Base-by-base conservation (phyloP, 768 basidiomycete species). In the Leccinum olivaceopallidum region DNA sequence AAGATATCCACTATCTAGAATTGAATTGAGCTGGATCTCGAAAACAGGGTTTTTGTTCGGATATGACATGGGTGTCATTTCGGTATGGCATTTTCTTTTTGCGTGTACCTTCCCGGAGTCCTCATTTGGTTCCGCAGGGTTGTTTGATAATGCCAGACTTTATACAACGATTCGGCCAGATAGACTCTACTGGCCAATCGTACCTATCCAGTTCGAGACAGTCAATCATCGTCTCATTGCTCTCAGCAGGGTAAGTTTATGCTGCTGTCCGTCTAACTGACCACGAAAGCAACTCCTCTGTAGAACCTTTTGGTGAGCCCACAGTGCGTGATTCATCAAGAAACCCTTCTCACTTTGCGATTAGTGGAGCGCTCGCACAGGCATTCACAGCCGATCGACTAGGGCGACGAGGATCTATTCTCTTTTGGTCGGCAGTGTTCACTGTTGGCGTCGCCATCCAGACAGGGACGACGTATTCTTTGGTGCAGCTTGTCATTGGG, bases 61-160 rank as follows among this genome's bases (percentile, higher is more conserved):
- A 62, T 90, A 89, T 71, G 88, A 90, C 63, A 88, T 90, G 69
- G 87, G 89, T 71, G 85, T 90, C 57, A 89, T 89, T 61, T 89
- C 88, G 58, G 86, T 88, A 61, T 56, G 80, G 70, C 5, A 5
- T 16, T 51, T 37, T 18, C 20, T 4, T 58, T 39, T 53, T 34
- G 13, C n/a, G 16, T 56, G 39, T 58, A 42, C n/a, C 57, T 56
- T 55, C n/a, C 58, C 55, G 28, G 28, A 28, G 28, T 61, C 20
- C 18, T 57, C 13, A 56, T 10, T 26, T 16, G 18, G 20, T 14
- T 36, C 26, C 34, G 3, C 66, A 87, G 84, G 90, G 89, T 79
- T 90, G 88, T 67, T 73, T 92, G 34, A 90, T 91, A 60, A 90
- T 90, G 87, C 83, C 83, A 8, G 89, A 91, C 70, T 92, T 92